Evolutionary conservation across 768 basidiomycete species (phyloP).

Genomic region (Pisolithus sp.): DNA sequence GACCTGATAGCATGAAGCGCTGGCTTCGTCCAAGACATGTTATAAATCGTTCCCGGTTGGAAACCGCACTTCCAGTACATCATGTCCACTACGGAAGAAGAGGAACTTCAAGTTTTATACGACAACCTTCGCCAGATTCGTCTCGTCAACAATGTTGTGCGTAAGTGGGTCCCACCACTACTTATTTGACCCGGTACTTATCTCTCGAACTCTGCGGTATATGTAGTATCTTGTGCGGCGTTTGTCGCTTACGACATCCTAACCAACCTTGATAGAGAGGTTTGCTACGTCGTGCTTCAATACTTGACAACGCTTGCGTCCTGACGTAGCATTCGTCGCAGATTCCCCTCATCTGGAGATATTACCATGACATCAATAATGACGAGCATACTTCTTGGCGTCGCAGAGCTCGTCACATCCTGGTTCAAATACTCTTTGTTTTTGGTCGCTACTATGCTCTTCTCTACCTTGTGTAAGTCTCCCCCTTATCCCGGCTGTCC

Average conservation of each 20-base stretch:
- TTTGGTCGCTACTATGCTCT: constrained; percentile 22
- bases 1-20: no score
- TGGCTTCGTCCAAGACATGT: no score
- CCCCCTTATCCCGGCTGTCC: no score
- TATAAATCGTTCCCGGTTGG: no score
- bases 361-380: background rate
- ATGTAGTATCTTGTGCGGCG: background rate
- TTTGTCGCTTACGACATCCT: constrained; percentile 2
- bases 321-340: background rate
- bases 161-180: background rate
- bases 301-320: background rate
- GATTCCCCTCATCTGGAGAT: constrained; percentile 15
- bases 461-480: constrained; percentile 13
- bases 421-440: constrained; percentile 15
- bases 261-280: constrained; percentile 17
- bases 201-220: background rate
- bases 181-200: background rate
- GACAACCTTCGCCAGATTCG: background rate
- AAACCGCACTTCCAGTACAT: background rate
- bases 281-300: background rate
- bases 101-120: background rate
- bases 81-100: background rate
- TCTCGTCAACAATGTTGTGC: background rate
- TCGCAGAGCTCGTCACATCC: background rate
- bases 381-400: background rate